A percentile compares a stretch with the other conserved stretches of the same genome.
Conservation (phyloP, 2,329 filamentous ascomycete species). For the Clonostachys solani region DNA sequence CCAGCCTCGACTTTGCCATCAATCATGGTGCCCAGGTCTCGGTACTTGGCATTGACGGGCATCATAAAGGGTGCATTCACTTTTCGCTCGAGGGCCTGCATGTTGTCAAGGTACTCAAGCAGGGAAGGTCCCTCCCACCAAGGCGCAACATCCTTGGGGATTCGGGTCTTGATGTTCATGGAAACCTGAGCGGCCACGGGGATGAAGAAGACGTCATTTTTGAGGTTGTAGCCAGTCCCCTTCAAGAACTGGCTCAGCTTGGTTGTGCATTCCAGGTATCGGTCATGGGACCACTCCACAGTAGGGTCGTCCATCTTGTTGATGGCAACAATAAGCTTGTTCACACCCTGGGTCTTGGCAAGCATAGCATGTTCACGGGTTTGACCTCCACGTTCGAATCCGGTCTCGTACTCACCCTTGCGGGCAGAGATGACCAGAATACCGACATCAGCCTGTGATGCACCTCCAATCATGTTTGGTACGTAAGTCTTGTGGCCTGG, state of each 20-base stretch:
- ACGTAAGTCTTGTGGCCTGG: constrained; percentile 98
- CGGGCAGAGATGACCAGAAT: constrained; percentile 93
- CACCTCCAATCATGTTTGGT: constrained; percentile 96
- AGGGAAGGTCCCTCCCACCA: constrained; percentile 91
- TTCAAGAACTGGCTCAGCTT: constrained; percentile 89
- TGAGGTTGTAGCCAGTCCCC: constrained; percentile 88
- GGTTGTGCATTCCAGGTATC: constrained; percentile 87
- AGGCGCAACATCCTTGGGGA: constrained; percentile 69
- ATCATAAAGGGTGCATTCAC: constrained; percentile 99
- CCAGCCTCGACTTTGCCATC: constrained; percentile 97
- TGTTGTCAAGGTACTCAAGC: constrained; percentile 90
- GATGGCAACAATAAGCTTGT: constrained; percentile 89
- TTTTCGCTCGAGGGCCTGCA: constrained; percentile 92
- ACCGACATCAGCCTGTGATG: constrained; percentile 88
- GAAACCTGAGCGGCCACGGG: constrained; percentile 89
- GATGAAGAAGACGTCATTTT: constrained; percentile 93
- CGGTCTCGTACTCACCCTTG: constrained; percentile 98
- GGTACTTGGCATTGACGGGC: constrained; percentile 93
- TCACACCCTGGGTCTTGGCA: constrained; percentile 96
- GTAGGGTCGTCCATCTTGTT: constrained; percentile 99
- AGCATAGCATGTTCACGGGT: constrained; percentile 97
- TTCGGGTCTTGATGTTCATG: constrained; percentile 81
- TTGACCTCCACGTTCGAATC: constrained; percentile 93
- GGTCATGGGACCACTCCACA: constrained; percentile 90
- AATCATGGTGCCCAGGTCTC: constrained; percentile 94